These are phyloP conservation scores for Lanmaoa rubissima DNA, from an alignment of 768 basidiomycete genomes.

Conservation along the genomic window DNA sequence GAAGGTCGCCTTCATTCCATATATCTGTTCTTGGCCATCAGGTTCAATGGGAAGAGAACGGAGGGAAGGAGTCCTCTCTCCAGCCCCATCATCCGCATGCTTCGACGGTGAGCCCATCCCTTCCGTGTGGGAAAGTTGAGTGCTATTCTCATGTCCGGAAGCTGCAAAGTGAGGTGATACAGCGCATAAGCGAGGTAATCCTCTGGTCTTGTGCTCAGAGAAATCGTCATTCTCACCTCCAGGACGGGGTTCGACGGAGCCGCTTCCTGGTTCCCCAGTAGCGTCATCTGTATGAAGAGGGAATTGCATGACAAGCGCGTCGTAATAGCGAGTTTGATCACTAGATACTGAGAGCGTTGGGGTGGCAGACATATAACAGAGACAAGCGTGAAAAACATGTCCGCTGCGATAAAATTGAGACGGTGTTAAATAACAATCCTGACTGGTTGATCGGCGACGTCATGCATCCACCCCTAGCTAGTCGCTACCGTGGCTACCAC, in stretches of 20 bases:
- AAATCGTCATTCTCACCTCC: constrained; percentile 1
- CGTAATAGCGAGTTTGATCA: constrained; percentile 42
- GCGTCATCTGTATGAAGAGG: not conserved
- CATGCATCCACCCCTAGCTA: constrained; percentile 17
- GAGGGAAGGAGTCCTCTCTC: constrained; percentile 15
- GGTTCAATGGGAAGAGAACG: constrained; percentile 24
- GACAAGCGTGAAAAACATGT: not conserved
- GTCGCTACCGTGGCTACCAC: constrained; percentile 7
- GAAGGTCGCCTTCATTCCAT: not conserved
- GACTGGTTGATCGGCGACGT: constrained; percentile 18
- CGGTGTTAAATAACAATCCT: constrained; percentile 23
- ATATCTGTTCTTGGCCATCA: constrained; percentile 2
- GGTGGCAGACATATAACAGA: constrained; percentile 13
- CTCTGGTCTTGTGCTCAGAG: not conserved
- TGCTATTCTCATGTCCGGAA: not conserved
- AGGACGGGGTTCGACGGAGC: not conserved
- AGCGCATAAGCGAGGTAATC: not conserved
- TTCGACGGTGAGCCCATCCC: not conserved
- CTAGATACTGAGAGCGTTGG: constrained; percentile 27
- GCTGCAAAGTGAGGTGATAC: not conserved
- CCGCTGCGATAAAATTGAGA: not conserved
- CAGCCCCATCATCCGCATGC: not conserved
- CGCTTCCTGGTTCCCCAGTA: not conserved
- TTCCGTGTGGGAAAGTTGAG: not conserved
- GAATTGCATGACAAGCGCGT: constrained; percentile 40